Base-by-base conservation (phyloP, 2,329 filamentous ascomycete species). In the Pseudocercospora ulei region DNA sequence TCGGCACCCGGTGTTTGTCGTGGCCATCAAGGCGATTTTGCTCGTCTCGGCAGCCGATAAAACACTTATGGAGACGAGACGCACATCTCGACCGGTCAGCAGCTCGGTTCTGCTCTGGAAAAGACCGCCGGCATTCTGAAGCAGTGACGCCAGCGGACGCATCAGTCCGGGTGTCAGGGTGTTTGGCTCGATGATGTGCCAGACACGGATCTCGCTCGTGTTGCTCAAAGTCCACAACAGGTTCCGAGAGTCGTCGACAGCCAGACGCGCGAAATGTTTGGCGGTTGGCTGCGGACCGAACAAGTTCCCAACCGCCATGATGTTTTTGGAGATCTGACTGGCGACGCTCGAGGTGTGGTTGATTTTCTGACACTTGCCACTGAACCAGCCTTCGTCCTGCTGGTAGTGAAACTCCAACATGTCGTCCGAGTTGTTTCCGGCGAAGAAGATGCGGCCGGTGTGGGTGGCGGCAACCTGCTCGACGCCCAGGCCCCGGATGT, bases 341-440 rank as follows among this genome's bases (percentile, higher is more conserved):
- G 67, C 52, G 25, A 47, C 39, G 24, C 38, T 44, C 26, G 49
- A 50, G 33, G 80, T 88, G 60, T 95, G 90, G 25, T 54, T 56
- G 27, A 59, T 46, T 8, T 48, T 41, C 58, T 92, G 92, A 47
- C 88, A 78, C 63, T 87, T 94, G 44, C 80, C 78, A 58, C 84
- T 80, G 58, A 98, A 98, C 90, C 90, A 98, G 53, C 82, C 81
- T 63, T 98, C 90, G 61, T 96, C 86, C 56, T 94, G 86, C 62
- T 96, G 88, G 59, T 98, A 98, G 51, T 82, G 87, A 38, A 98
- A 73, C 63, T 98, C 90, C 60, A 90, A 84, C 31, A 98, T 76
- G 53, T 96, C 87, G 48, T 85, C 85, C 49, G 88, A 83, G 35
- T 70, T 73, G 35, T 72, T 73, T 23, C 86, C 84, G 26, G 82